Evolutionary conservation across 352 stramenopile species (phyloP).

Genomic region (Peronosclerospora sorghi): DNA sequence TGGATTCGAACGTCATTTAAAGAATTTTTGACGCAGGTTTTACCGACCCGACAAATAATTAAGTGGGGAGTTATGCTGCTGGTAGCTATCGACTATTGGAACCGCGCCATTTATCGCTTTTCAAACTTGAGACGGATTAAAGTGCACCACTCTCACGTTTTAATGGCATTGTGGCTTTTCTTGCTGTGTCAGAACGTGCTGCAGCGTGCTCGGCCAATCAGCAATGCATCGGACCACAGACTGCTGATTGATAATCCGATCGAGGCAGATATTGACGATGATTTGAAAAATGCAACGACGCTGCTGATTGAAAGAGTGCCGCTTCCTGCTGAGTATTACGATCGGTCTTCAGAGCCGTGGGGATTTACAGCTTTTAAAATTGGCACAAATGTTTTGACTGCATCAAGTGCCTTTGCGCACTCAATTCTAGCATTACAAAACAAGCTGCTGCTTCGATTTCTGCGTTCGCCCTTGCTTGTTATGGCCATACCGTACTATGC

Average conservation of each 20-base stretch:
- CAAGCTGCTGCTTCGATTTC: constrained; percentile 46
- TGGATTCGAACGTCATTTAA: too few species aligned
- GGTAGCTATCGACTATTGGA: constrained; percentile 48
- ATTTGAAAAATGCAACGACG: constrained; percentile 74
- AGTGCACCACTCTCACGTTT: constrained; percentile 68
- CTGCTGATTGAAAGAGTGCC: constrained; percentile 73
- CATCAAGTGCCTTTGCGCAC: constrained; percentile 69
- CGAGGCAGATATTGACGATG: constrained; percentile 81
- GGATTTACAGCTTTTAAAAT: constrained; percentile 80
- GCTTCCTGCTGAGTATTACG: constrained; percentile 73
- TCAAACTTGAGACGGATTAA: too few species aligned
- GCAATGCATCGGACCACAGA: constrained; percentile 58
- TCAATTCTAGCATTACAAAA: constrained; percentile 53
- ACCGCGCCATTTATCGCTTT: too few species aligned
- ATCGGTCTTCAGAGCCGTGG: constrained; percentile 66
- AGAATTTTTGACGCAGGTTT: too few species aligned
- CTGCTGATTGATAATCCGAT: constrained; percentile 77
- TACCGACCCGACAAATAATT: too few species aligned
- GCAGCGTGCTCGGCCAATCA: constrained; percentile 58
- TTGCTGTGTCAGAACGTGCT: constrained; percentile 76
- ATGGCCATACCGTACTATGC: constrained; percentile 77
- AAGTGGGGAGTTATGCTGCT: constrained; percentile 47
- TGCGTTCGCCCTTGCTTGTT: constrained; percentile 46
- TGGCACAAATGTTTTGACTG: constrained; percentile 66
- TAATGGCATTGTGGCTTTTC: constrained; percentile 78